Conservation (phyloP, 1,284 basidiomycete species). For the Lentinus polychrous region DNA sequence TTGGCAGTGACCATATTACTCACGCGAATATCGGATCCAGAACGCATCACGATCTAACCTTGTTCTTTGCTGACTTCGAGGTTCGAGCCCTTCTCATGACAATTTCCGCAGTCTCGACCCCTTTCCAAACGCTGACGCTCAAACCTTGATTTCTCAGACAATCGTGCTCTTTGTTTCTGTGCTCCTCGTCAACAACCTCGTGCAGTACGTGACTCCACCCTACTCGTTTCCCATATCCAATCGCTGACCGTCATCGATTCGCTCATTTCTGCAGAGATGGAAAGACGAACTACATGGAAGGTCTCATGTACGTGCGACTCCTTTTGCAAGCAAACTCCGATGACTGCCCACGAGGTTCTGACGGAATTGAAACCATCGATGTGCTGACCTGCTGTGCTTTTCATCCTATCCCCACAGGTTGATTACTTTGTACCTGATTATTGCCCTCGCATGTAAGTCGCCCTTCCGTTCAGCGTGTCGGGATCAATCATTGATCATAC, state of each 20-base stretch:
- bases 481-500: constrained; percentile 2
- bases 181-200: constrained; percentile 73
- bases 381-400: constrained; percentile 51
- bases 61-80: constrained; percentile 81
- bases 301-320: constrained; percentile 65
- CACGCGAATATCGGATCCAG: constrained; percentile 28
- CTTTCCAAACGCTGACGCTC: not conserved
- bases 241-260: not conserved
- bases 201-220: constrained; percentile 45
- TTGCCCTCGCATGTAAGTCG: constrained; percentile 25
- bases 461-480: not conserved
- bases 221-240: not conserved
- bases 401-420: constrained; percentile 11
- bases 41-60: constrained; percentile 70
- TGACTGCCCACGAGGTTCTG: too few species aligned
- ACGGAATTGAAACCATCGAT: too few species aligned
- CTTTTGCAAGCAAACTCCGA: constrained; percentile 26
- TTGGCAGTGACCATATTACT: not conserved
- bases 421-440: constrained; percentile 26
- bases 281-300: constrained; percentile 86
- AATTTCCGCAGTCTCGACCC: not conserved
- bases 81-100: constrained; percentile 26
- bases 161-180: constrained; percentile 82
- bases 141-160: constrained; percentile 45
- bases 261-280: constrained; percentile 47